Conservation (phyloP, 2,329 filamentous ascomycete genomes). For the Penicillium sp. region DNA sequence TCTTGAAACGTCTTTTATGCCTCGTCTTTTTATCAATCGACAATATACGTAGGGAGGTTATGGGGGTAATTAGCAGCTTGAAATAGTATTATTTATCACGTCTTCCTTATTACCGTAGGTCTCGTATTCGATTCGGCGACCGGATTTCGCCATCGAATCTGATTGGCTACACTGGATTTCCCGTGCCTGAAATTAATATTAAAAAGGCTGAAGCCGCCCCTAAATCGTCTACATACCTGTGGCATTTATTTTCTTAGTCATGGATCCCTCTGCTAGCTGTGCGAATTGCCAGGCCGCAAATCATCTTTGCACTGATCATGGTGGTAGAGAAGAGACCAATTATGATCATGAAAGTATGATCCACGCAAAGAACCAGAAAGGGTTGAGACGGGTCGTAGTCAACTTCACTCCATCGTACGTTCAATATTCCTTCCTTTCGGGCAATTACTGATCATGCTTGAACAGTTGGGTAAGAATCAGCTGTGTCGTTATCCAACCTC, state of each 20-base stretch:
- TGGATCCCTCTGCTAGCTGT: not conserved
- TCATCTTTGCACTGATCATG: not conserved
- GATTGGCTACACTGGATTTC: too few species aligned
- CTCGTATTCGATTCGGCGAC: too few species aligned
- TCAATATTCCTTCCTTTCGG: not conserved
- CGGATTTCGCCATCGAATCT: too few species aligned
- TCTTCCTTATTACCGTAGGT: too few species aligned
- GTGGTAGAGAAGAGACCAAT: not conserved
- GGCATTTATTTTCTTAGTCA: not conserved
- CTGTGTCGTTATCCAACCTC: not conserved
- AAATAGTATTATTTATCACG: too few species aligned
- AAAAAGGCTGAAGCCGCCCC: too few species aligned
- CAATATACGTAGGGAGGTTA: too few species aligned
- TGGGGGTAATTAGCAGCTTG: too few species aligned
- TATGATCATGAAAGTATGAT: not conserved
- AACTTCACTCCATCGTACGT: constrained; percentile 3
- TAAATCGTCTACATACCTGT: too few species aligned
- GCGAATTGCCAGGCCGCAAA: not conserved
- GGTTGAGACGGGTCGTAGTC: not conserved
- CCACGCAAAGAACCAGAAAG: not conserved
- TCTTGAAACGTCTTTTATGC: too few species aligned
- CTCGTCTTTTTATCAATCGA: too few species aligned
- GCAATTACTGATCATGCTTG: not conserved
- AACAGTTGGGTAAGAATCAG: not conserved
- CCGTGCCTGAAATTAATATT: too few species aligned